Base-by-base conservation (phyloP, 192 early-diverging fungal species). In the Ramicandelaber brevisporus region DNA sequence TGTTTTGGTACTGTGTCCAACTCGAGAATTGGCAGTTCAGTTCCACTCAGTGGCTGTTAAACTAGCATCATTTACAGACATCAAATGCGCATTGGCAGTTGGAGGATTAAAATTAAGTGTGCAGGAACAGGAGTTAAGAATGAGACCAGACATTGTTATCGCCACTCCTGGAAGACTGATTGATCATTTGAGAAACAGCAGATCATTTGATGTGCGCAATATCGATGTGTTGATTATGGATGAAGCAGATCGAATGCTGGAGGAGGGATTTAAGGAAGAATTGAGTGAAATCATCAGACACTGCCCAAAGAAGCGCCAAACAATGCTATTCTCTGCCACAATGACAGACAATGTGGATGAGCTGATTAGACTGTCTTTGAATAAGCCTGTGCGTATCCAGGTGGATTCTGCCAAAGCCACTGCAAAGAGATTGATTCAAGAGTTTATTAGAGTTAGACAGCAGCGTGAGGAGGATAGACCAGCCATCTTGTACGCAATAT, bases 321-420 rank as follows among this genome's bases (percentile, higher is more conserved):
- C 89, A 2, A 90, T 99, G 86, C 57, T 99, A 4, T 99, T 99
- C 53, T 99, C 93, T 14, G 93, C 93, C 12, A 99, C 93, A 9
- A 96, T 96, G 93, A 99, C 93, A 5, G 86, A 93, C 44, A 87
- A 90, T 35, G 75, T 92, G 18, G 86, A 98, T 38, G 74, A 93
- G 41, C 62, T 99, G 14, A 75, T 93, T 26, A 73, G 80, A 15
- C 65, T 99, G 37, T 95, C 89, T 1, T 61, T 99, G 27, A 63
- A 78, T 31, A 53, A 71, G 14, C 93, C 89, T 16, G 78, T 89
- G 2, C 63, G 78, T 23, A 61, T 93, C 6, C 83, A 88, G 48
- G 69, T 99, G 14, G 85, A 99, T 39, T 46, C 63, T 18, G 57
- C 57, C 8, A 81, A 74, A n/a, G 52, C 76, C 3, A 68, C 88